A percentile compares a stretch with the other conserved stretches of the same genome.
phyloP scores from a whole-genome alignment of 1,284 basidiomycete genomes.

The Coriolopsis trogii region DNA sequence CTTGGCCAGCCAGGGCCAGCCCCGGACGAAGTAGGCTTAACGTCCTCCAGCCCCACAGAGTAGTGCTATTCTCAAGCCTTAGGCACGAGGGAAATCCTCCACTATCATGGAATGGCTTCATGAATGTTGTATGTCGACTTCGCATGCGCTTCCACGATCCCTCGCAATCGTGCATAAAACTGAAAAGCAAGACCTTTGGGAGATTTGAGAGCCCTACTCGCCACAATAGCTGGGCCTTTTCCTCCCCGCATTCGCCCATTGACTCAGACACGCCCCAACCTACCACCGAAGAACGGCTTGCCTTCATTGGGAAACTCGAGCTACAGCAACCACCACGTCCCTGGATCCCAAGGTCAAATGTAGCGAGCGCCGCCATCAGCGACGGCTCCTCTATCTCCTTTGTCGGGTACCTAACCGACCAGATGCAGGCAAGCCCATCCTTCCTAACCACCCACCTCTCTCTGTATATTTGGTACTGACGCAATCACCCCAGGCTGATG shows the following conservation, averaged over 20 bases:
- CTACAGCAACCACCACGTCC: background rate
- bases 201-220: no score
- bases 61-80: no score
- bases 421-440: background rate
- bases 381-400: background rate
- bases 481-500: background rate
- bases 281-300: background rate
- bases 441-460: background rate
- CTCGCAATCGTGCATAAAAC: no score
- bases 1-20: no score
- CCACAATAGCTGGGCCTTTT: no score
- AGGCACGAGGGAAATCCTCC: no score
- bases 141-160: no score
- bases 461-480: background rate
- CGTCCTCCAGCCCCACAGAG: no score
- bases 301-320: background rate
- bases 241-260: constrained; percentile 21
- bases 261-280: constrained; percentile 8
- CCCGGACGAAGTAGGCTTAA: no score
- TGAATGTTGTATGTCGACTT: no score
- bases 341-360: background rate
- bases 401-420: background rate
- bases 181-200: no score
- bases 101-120: no score
- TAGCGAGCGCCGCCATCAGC: background rate